phyloP scores from a whole-genome alignment of 2,329 filamentous ascomycete species.

The Aspergillus piperis region DNA sequence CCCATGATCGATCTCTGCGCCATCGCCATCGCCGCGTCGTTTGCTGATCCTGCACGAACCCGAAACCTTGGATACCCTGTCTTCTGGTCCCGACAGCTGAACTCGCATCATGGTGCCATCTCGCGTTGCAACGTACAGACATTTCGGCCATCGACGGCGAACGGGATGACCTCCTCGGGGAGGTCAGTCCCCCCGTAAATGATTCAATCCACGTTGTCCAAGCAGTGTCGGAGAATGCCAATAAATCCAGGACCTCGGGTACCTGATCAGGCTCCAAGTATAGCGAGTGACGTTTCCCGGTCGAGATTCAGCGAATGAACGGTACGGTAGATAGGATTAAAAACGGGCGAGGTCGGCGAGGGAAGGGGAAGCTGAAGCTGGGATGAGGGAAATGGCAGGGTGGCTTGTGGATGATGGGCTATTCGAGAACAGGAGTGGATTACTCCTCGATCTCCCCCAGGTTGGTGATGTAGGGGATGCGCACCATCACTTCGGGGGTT shows the following conservation, averaged over 20 bases:
- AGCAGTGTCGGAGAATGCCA: constrained; percentile 16
- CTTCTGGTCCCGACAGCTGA: constrained; percentile 12
- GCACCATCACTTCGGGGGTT: constrained; percentile 23
- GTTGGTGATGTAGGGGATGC: constrained; percentile 24
- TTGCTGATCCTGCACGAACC: constrained; percentile 19
- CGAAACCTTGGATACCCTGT: constrained; percentile 10
- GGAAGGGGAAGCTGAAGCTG: not conserved
- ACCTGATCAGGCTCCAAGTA: constrained; percentile 14
- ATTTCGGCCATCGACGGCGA: constrained; percentile 33
- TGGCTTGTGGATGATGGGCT: not conserved
- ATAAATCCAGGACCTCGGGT: constrained; percentile 6
- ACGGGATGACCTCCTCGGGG: constrained; percentile 43
- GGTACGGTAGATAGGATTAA: not conserved
- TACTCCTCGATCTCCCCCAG: constrained; percentile 19
- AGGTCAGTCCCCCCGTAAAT: constrained; percentile 43
- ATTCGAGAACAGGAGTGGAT: constrained; percentile 15
- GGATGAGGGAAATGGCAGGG: not conserved
- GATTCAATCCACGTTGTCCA: constrained; percentile 41
- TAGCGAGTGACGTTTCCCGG: constrained; percentile 1
- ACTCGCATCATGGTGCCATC: constrained; percentile 19
- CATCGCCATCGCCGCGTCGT: constrained; percentile 25
- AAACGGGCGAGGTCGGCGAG: not conserved
- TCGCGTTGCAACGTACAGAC: constrained; percentile 30
- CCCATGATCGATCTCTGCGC: constrained; percentile 8
- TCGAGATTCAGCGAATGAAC: constrained; percentile 1